phyloP scores from a whole-genome alignment of 1,284 basidiomycete species.

The Pseudozyma sp. region DNA sequence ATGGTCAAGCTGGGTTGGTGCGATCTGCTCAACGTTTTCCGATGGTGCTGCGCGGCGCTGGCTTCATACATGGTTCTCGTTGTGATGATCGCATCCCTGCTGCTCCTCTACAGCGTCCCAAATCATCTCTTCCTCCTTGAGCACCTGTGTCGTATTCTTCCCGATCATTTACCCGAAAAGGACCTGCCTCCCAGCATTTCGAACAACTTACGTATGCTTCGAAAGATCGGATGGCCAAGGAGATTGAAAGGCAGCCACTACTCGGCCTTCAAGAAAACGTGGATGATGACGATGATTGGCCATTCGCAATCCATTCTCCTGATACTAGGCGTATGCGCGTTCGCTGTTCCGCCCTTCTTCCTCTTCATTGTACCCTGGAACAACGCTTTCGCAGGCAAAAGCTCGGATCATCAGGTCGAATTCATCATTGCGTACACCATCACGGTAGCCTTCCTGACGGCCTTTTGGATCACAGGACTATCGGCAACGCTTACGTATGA shows the following conservation, averaged over 20 bases:
- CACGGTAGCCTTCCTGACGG: conserved; percentile 7
- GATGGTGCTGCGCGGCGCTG: conserved; percentile 3
- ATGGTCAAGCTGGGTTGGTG: neutral
- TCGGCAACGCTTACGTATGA: conserved; percentile 19
- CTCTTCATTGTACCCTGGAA: conserved; percentile 12
- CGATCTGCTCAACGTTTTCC: conserved; percentile 10
- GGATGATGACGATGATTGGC: conserved; percentile 24
- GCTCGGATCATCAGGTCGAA: conserved; percentile 9
- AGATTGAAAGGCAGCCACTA: conserved; percentile 6
- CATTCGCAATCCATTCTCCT: conserved; percentile 8
- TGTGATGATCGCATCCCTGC: neutral
- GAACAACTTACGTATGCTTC: neutral
- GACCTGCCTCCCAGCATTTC: neutral
- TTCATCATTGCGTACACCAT: conserved; percentile 19
- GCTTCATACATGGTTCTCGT: conserved; percentile 9
- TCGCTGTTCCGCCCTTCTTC: neutral
- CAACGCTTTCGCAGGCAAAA: neutral
- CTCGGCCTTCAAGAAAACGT: conserved; percentile 23
- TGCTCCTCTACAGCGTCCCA: conserved; percentile 10
- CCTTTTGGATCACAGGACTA: conserved; percentile 3
- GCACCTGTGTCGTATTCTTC: conserved; percentile 16
- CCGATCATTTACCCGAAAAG: conserved; percentile 4
- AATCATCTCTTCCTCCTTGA: conserved; percentile 27
- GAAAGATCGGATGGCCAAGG: conserved; percentile 17
- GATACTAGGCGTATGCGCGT: neutral